Conservation (phyloP, 306 rosid species). For the Bauhinia variegata region DNA sequence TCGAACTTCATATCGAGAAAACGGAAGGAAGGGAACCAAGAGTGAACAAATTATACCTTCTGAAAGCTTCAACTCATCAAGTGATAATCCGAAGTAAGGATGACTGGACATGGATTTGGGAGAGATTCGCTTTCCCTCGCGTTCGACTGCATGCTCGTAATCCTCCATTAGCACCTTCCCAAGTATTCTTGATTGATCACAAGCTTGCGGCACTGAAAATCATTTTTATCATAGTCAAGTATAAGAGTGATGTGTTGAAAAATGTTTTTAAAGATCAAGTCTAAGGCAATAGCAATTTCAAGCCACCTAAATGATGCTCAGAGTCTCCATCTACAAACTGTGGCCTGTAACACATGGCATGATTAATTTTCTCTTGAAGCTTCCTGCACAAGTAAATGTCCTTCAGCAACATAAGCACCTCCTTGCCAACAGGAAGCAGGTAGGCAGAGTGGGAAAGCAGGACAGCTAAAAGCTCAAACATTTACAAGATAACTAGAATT, state of each 20-base stretch:
- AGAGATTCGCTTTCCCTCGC: conserved; percentile 38
- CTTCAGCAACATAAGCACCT: not conserved
- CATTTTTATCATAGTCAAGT: not conserved
- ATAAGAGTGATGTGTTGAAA: not conserved
- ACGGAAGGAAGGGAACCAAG: too few species aligned
- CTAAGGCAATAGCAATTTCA: not conserved
- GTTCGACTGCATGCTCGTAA: conserved; percentile 38
- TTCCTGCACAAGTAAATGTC: conserved; percentile 36
- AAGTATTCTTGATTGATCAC: conserved; percentile 39
- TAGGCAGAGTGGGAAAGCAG: not conserved
- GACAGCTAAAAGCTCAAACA: not conserved
- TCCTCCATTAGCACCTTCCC: conserved; percentile 44
- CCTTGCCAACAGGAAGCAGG: not conserved
- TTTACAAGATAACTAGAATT: not conserved
- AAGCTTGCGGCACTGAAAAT: conserved; percentile 34
- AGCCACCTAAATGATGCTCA: conserved; percentile 46
- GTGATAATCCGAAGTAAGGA: conserved; percentile 35
- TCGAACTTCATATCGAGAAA: too few species aligned
- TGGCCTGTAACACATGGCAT: conserved; percentile 28
- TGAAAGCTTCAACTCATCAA: conserved; percentile 35
- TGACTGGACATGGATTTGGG: conserved; percentile 33
- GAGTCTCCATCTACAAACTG: conserved; percentile 46
- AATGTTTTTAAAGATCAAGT: too few species aligned
- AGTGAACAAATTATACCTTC: conserved; percentile 37
- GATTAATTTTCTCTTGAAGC: conserved; percentile 37